Conservation (phyloP, 495 filamentous ascomycete species). For the Thermochaetoides thermophila region DNA sequence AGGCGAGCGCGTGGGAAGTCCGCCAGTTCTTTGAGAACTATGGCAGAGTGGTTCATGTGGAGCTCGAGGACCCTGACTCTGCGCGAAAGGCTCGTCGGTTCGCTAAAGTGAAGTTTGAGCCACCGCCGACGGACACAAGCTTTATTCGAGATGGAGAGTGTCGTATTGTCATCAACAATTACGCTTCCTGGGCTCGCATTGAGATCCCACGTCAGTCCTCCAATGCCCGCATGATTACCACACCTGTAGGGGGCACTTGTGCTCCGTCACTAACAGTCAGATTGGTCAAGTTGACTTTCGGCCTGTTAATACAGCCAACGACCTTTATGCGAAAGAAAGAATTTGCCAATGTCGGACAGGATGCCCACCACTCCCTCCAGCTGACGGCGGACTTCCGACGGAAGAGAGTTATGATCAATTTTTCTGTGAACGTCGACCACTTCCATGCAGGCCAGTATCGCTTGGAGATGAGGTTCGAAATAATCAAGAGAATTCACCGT, state of each 20-base stretch:
- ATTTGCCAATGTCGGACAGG: slow-evolving; percentile 1
- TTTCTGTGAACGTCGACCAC: slow-evolving; percentile 1
- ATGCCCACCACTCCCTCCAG: slow-evolving; percentile 4
- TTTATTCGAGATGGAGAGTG: slow-evolving; percentile 10
- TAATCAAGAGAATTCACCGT: slow-evolving; percentile 43
- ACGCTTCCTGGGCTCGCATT: background rate
- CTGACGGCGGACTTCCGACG: slow-evolving; percentile 30
- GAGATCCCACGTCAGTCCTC: slow-evolving; percentile 2
- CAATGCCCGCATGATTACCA: slow-evolving; percentile 6
- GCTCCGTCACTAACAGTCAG: slow-evolving; percentile 16
- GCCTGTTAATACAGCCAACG: slow-evolving; percentile 30
- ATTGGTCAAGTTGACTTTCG: slow-evolving; percentile 33
- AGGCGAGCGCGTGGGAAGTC: slow-evolving; percentile 15
- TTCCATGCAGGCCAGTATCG: slow-evolving; percentile 15
- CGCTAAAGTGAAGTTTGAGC: slow-evolving; percentile 23
- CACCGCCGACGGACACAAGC: slow-evolving; percentile 16
- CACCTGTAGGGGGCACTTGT: slow-evolving; percentile 17
- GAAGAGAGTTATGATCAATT: slow-evolving; percentile 29
- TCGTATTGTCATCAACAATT: slow-evolving; percentile 1
- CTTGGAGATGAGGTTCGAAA: slow-evolving; percentile 48
- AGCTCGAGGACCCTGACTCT: slow-evolving; percentile 23
- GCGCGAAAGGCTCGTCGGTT: background rate
- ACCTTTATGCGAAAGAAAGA: slow-evolving; percentile 38
- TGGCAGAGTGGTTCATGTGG: slow-evolving; percentile 21
- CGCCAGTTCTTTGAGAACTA: slow-evolving; percentile 10